Evolutionary conservation across 1,284 basidiomycete species (phyloP), one percentile per base, ranked within the genome.

Genomic region (Entoloma clypeatum): DNA sequence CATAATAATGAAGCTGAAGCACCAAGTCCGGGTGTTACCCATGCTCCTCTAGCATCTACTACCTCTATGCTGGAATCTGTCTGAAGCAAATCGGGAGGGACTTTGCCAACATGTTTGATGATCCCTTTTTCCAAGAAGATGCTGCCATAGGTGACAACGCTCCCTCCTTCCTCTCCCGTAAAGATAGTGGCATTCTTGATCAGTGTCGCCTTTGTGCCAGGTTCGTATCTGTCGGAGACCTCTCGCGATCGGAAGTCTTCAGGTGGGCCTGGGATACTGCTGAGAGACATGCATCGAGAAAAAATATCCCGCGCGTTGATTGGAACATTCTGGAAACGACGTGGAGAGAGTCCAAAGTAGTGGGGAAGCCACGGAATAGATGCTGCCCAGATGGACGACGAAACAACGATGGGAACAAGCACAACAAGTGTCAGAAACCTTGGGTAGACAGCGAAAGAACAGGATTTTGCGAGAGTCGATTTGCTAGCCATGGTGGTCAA

Each of bases 121-220:
- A 83, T 63, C 5, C 80, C 81, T 29, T 72, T 69, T 50, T 80
- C 73, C 29, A 85, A 60, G 17, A 79, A 61, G 31, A 84, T 57
- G 51, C 81, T 79, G 4, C 79, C 83, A 19, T 72, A 63, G 13
- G 87, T 58, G 25, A 86, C 64, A 51, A 85, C 77, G 13, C 72
- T 74, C 4, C 81, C 82, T 37, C 81, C 75, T 24, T 79, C 62
- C 32, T 73, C 74, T 13, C 89, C 89, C 0, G 86, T 91, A 74
- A 90, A 89, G 13, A 95, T 72, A 0, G 78, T 81, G 2, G 79
- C 88, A 59, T 94, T 92, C 57, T 73, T 72, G 51, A 94, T 81
- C 52, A 84, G 67, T 5, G 81, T 79, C 3, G 81, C 65, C 27
- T 71, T 72, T 0, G 83, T 84, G 3, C 80, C 82, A 5, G 63